A percentile compares a stretch with the other conserved stretches of the same genome.
These are phyloP conservation scores for Nicotiana rustica DNA, from an alignment of 305 asterid genomes.

Conservation along the genomic window DNA sequence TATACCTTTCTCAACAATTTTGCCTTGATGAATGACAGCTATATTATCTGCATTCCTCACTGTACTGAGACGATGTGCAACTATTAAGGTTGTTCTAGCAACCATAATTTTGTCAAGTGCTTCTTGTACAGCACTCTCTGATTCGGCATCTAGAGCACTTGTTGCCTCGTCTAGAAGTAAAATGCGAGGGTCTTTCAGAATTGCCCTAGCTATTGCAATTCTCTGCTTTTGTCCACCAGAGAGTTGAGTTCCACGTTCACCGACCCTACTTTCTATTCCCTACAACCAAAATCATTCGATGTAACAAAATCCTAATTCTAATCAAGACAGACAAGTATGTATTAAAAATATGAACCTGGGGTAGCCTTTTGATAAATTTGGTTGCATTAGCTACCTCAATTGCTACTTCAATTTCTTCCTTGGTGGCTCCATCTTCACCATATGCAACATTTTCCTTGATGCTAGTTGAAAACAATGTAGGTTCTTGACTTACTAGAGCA, in stretches of 20 bases:
- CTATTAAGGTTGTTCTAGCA: slow-evolving; percentile 39
- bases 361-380: slow-evolving; percentile 68
- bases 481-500: slow-evolving; percentile 83
- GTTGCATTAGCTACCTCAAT: slow-evolving; percentile 73
- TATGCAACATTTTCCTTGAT: slow-evolving; percentile 74
- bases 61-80: slow-evolving; percentile 41
- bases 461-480: slow-evolving; percentile 71
- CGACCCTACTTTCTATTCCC: slow-evolving; percentile 43
- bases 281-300: not conserved
- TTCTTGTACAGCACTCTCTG: slow-evolving; percentile 35
- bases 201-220: slow-evolving; percentile 43
- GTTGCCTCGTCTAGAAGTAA: slow-evolving; percentile 42
- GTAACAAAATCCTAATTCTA: not conserved
- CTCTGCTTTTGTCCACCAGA: slow-evolving; percentile 43
- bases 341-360: slow-evolving; percentile 51
- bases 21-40: slow-evolving; percentile 40
- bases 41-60: slow-evolving; percentile 40
- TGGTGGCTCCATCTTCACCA: slow-evolving; percentile 71
- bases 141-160: slow-evolving; percentile 44
- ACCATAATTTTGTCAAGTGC: slow-evolving; percentile 41
- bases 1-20: slow-evolving; percentile 39
- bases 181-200: slow-evolving; percentile 39
- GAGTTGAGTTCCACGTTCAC: slow-evolving; percentile 40
- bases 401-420: slow-evolving; percentile 65
- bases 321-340: not conserved